Evolutionary conservation across 176 grass and related monocot species (phyloP).

Genomic region (barley (Hordeum vulgare)): DNA sequence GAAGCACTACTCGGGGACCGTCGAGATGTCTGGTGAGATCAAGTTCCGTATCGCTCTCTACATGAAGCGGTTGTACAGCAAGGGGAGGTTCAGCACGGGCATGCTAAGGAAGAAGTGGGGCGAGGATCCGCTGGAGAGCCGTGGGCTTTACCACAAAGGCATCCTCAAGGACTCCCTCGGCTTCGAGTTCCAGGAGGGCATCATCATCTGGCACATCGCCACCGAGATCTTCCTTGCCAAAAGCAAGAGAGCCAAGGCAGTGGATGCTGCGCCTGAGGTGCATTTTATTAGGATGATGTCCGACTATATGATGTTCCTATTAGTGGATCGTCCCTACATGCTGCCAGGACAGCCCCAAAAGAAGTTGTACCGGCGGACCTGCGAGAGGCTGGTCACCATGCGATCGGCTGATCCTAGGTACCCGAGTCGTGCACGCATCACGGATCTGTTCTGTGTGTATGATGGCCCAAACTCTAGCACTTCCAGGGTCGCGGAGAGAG

Average conservation of each 20-base stretch:
- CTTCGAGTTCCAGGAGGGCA: neutral
- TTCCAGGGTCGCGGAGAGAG: neutral
- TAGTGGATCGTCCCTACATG: neutral
- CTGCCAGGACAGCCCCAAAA: neutral
- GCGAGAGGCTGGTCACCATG: neutral
- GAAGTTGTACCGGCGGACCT: neutral
- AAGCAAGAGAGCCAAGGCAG: neutral
- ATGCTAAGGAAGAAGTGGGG: too few species aligned
- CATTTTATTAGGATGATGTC: neutral
- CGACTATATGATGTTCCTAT: neutral
- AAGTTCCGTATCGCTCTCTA: rapidly evolving
- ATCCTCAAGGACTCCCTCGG: neutral
- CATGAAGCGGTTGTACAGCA: neutral
- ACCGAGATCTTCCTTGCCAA: neutral
- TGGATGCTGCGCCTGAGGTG: neutral
- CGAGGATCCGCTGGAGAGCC: too few species aligned
- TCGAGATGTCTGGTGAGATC: rapidly evolving
- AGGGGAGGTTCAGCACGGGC: neutral
- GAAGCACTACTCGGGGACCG: neutral
- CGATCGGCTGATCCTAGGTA: neutral
- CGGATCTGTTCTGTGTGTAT: neutral
- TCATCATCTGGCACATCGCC: neutral
- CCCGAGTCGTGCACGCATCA: neutral
- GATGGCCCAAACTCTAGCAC: neutral
- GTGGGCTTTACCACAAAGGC: too few species aligned